phyloP scores from a whole-genome alignment of 345 rosid genomes.

The Linum lewisii region DNA sequence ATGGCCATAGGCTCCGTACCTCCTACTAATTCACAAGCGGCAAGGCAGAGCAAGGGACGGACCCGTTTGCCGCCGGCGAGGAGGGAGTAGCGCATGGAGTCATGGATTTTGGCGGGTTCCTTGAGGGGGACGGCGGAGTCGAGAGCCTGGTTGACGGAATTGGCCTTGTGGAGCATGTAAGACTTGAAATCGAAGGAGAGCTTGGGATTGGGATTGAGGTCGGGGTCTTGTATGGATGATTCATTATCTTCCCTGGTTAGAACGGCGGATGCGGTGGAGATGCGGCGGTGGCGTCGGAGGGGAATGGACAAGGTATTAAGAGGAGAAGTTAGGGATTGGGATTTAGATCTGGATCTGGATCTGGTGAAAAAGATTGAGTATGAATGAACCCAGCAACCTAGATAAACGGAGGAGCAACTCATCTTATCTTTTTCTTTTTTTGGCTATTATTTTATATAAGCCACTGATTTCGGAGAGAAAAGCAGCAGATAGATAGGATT shows the following conservation, averaged over 20 bases:
- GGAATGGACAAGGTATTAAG: constrained; percentile 6
- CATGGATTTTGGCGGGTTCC: constrained; percentile 71
- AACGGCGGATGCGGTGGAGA: constrained; percentile 34
- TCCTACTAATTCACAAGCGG: constrained; percentile 82
- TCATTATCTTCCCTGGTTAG: constrained; percentile 36
- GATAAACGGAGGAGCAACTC: constrained; percentile 28
- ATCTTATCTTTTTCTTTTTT: constrained; percentile 21
- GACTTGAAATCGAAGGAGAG: constrained; percentile 72
- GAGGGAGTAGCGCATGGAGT: constrained; percentile 89
- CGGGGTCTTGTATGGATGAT: constrained; percentile 21
- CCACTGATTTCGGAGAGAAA: no score
- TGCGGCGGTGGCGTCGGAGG: constrained; percentile 14
- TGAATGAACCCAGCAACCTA: constrained; percentile 35
- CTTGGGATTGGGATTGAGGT: constrained; percentile 19
- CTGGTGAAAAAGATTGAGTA: constrained; percentile 18
- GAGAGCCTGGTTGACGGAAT: constrained; percentile 54
- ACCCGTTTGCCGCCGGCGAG: constrained; percentile 88
- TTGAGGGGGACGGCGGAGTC: constrained; percentile 52
- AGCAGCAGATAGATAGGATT: no score
- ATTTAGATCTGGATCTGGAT: constrained; percentile 35
- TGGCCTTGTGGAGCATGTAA: constrained; percentile 57
- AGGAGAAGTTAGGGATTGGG: constrained; percentile 12
- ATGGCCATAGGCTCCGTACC: constrained; percentile 54
- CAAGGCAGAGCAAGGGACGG: constrained; percentile 70
- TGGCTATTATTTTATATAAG: no score